Percentiles rank a stretch among this genome's conserved stretches.
These are phyloP conservation scores for Xylariales sp. DNA, from an alignment of 2,329 filamentous ascomycete genomes.

Conservation along the genomic window DNA sequence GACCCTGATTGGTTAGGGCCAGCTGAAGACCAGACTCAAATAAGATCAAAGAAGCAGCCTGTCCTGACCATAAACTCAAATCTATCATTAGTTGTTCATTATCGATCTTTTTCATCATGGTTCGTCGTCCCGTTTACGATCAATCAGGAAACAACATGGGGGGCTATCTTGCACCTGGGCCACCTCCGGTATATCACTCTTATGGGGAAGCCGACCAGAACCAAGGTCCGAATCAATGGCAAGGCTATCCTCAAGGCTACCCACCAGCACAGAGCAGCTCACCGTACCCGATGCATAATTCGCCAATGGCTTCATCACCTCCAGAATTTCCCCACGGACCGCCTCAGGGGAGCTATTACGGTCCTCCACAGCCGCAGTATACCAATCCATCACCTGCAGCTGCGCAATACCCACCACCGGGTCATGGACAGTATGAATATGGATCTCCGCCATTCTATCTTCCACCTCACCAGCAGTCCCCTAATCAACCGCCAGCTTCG, in stretches of 20 bases:
- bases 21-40: too few relatives aligned
- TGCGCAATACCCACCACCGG: slow-evolving; percentile 5
- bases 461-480: not conserved
- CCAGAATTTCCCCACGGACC: not conserved
- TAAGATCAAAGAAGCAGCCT: too few relatives aligned
- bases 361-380: slow-evolving; percentile 6
- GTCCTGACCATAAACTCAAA: too few relatives aligned
- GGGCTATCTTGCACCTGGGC: too few relatives aligned
- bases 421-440: not conserved
- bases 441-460: not conserved
- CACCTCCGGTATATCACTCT: too few relatives aligned
- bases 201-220: too few relatives aligned
- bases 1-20: too few relatives aligned
- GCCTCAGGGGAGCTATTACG: not conserved
- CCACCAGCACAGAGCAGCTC: slow-evolving; percentile 4
- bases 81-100: too few relatives aligned
- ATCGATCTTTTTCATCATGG: too few relatives aligned
- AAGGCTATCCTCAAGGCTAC: not conserved
- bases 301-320: not conserved
- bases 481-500: not conserved
- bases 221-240: not conserved
- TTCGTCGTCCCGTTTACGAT: too few relatives aligned
- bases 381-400: slow-evolving; percentile 1
- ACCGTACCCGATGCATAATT: slow-evolving; percentile 13
- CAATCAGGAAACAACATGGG: too few relatives aligned